These are phyloP conservation scores for Dothiorella sarmentorum DNA, from an alignment of 2,329 filamentous ascomycete species.

Conservation along the genomic window DNA sequence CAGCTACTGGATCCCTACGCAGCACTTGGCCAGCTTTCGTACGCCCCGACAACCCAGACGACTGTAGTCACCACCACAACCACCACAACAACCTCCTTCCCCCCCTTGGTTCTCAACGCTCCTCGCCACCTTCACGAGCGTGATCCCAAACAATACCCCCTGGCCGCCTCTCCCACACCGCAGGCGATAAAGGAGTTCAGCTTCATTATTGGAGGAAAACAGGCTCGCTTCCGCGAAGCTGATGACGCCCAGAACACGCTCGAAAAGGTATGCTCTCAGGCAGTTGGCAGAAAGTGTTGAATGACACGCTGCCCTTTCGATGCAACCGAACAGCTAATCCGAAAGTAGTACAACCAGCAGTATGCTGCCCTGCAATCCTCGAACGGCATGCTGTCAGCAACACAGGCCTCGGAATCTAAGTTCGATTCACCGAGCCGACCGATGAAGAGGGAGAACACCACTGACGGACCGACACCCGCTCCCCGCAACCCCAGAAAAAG, in stretches of 20 bases:
- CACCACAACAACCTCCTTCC: slow-evolving; percentile 77
- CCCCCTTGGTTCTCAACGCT: slow-evolving; percentile 75
- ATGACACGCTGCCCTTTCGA: neutral
- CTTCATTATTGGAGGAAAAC: slow-evolving; percentile 64
- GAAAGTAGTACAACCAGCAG: slow-evolving; percentile 42
- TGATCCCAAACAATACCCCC: slow-evolving; percentile 84
- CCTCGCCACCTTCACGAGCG: slow-evolving; percentile 68
- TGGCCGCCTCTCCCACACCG: slow-evolving; percentile 80
- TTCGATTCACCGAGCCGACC: slow-evolving; percentile 41
- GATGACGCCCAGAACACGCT: slow-evolving; percentile 54
- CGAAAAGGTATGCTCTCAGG: slow-evolving; percentile 47
- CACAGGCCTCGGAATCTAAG: slow-evolving; percentile 40
- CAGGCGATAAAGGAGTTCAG: slow-evolving; percentile 72
- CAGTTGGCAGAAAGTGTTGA: neutral
- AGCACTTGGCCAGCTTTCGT: slow-evolving; percentile 58
- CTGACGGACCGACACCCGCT: slow-evolving; percentile 24
- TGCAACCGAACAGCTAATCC: neutral
- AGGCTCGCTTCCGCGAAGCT: slow-evolving; percentile 61
- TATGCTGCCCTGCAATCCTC: slow-evolving; percentile 44
- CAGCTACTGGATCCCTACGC: slow-evolving; percentile 32
- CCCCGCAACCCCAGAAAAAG: slow-evolving; percentile 43
- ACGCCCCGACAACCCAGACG: slow-evolving; percentile 61
- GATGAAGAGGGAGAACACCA: slow-evolving; percentile 22
- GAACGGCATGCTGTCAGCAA: slow-evolving; percentile 45
- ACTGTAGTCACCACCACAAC: slow-evolving; percentile 84